These are phyloP conservation scores for Hypocreales sp. DNA, from an alignment of 2,329 filamentous ascomycete genomes.

Conservation along the genomic window DNA sequence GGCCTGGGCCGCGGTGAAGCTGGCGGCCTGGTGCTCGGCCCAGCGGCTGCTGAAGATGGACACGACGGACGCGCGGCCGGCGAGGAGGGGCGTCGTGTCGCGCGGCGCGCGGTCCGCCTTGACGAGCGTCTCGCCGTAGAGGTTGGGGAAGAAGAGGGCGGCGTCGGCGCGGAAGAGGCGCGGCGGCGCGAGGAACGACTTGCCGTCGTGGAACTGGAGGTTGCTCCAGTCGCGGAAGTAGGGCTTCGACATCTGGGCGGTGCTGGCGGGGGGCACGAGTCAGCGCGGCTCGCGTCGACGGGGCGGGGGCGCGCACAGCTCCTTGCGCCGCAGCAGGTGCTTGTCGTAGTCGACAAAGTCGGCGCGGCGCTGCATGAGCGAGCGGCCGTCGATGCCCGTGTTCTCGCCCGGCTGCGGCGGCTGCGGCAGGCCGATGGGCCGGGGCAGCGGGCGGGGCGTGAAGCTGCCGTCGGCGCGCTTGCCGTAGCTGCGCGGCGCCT, in stretches of 20 bases:
- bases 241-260: slow-evolving; percentile 62
- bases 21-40: slow-evolving; percentile 67
- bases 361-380: slow-evolving; percentile 51
- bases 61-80: slow-evolving; percentile 62
- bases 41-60: slow-evolving; percentile 70
- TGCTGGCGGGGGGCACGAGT: slow-evolving; percentile 26
- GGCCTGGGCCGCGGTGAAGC: slow-evolving; percentile 47
- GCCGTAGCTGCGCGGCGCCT: slow-evolving; percentile 45
- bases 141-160: slow-evolving; percentile 87
- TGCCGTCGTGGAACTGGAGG: slow-evolving; percentile 68
- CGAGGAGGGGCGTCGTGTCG: slow-evolving; percentile 63
- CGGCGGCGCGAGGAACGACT: slow-evolving; percentile 77
- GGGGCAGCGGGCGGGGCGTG: slow-evolving; percentile 41
- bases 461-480: slow-evolving; percentile 35
- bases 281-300: slow-evolving; percentile 1
- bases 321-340: slow-evolving; percentile 59
- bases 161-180: slow-evolving; percentile 70
- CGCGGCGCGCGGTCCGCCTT: slow-evolving; percentile 31
- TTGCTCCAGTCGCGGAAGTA: slow-evolving; percentile 96
- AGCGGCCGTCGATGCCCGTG: slow-evolving; percentile 55
- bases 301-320: slow-evolving; percentile 40
- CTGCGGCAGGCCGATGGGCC: slow-evolving; percentile 67
- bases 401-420: slow-evolving; percentile 71
- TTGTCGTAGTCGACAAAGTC: slow-evolving; percentile 79
- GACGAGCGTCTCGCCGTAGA: slow-evolving; percentile 63